phyloP scores from a whole-genome alignment of 1,284 basidiomycete genomes.

The Calocybe gambosa region DNA sequence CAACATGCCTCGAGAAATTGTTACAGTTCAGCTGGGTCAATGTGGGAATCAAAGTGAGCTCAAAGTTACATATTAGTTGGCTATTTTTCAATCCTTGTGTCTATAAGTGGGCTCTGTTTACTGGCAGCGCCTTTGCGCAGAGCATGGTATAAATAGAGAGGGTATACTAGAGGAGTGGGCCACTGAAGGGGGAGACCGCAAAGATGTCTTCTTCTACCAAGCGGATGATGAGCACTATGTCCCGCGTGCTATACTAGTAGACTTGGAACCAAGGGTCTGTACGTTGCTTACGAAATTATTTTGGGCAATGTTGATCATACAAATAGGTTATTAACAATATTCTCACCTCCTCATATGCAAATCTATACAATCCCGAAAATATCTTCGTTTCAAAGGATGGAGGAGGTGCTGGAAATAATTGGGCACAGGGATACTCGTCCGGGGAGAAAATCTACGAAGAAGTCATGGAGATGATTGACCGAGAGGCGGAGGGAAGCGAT shows the following conservation, averaged over 20 bases:
- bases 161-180: constrained; percentile 95
- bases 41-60: constrained; percentile 89
- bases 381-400: constrained; percentile 95
- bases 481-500: constrained; percentile 98
- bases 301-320: constrained; percentile 6
- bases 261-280: constrained; percentile 93
- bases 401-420: constrained; percentile 98
- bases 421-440: constrained; percentile 90
- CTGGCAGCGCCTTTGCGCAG: constrained; percentile 94
- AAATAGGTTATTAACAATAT: constrained; percentile 94
- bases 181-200: constrained; percentile 89
- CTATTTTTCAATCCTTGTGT: not conserved
- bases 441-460: constrained; percentile 95
- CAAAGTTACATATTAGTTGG: not conserved
- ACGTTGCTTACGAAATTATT: not conserved
- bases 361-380: constrained; percentile 97
- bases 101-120: constrained; percentile 79
- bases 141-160: constrained; percentile 92
- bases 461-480: constrained; percentile 98
- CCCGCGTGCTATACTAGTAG: constrained; percentile 92
- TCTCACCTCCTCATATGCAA: constrained; percentile 84
- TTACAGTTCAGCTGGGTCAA: constrained; percentile 88
- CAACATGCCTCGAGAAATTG: constrained; percentile 79
- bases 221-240: constrained; percentile 99
- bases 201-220: constrained; percentile 99